phyloP scores from a whole-genome alignment of 139 green algal genomes.

The Picochlorum sp. region DNA sequence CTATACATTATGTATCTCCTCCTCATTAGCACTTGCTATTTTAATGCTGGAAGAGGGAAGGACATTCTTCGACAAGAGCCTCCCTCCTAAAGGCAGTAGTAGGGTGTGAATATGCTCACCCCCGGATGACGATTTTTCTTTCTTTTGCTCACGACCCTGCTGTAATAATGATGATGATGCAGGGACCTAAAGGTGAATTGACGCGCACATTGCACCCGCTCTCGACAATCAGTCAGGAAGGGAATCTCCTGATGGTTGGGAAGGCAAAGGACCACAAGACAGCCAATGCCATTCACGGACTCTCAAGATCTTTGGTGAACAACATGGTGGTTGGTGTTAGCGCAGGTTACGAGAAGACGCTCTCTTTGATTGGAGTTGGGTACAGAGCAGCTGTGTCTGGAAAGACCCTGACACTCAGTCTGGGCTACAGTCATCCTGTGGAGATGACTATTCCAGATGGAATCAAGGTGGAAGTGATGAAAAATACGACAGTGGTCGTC shows the following conservation, averaged over 20 bases:
- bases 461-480: slow-evolving; percentile 77
- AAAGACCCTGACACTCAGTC: slow-evolving; percentile 74
- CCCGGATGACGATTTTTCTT: too few relatives aligned
- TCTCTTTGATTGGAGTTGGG: slow-evolving; percentile 62
- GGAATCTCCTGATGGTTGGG: slow-evolving; percentile 41
- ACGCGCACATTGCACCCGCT: slow-evolving; percentile 49
- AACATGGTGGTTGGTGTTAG: slow-evolving; percentile 92
- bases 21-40: too few relatives aligned
- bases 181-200: slow-evolving; percentile 82
- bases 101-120: too few relatives aligned
- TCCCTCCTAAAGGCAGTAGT: too few relatives aligned
- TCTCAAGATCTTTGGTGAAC: slow-evolving; percentile 63
- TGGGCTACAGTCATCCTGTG: slow-evolving; percentile 88
- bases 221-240: slow-evolving; percentile 52
- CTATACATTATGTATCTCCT: too few relatives aligned
- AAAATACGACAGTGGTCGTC: slow-evolving; percentile 60
- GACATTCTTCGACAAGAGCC: too few relatives aligned
- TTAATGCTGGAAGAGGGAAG: too few relatives aligned
- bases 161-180: not conserved
- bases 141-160: too few relatives aligned
- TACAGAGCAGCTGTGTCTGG: slow-evolving; percentile 75
- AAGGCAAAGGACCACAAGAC: slow-evolving; percentile 34
- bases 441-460: slow-evolving; percentile 76
- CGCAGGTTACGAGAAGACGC: slow-evolving; percentile 73
- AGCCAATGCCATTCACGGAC: slow-evolving; percentile 54